These are phyloP conservation scores for Marasmius fiardii DNA, from an alignment of 1,284 basidiomycete species.

Conservation along the genomic window DNA sequence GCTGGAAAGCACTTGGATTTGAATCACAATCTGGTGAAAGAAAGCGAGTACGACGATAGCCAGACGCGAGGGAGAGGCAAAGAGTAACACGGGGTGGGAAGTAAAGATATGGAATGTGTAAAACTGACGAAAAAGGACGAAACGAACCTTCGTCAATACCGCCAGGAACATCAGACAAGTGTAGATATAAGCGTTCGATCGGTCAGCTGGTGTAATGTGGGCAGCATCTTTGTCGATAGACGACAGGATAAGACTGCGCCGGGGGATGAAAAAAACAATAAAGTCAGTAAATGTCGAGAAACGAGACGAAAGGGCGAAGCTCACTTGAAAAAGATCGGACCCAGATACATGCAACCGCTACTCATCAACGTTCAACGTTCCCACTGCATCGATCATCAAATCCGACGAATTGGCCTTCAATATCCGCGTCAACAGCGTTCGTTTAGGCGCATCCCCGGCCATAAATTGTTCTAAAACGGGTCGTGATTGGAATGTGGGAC, in stretches of 20 bases:
- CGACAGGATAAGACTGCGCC: conserved; percentile 11
- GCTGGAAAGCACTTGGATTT: conserved; percentile 8
- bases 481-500: conserved; percentile 64
- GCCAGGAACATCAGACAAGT: conserved; percentile 64
- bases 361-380: conserved; percentile 69
- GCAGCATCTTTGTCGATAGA: conserved; percentile 19
- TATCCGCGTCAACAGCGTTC: background rate
- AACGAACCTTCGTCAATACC: conserved; percentile 46
- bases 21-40: background rate
- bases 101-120: no score
- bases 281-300: no score
- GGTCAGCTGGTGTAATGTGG: conserved; percentile 35
- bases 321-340: conserved; percentile 66
- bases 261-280: background rate
- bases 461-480: conserved; percentile 64
- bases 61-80: conserved; percentile 6
- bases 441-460: conserved; percentile 24
- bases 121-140: no score
- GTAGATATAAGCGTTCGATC: conserved; percentile 67
- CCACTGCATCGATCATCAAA: conserved; percentile 60
- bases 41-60: no score
- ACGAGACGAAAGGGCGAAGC: conserved; percentile 10
- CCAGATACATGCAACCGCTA: conserved; percentile 66
- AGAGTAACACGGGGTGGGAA: no score
- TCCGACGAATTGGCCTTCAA: conserved; percentile 67